A percentile compares a stretch with the other conserved stretches of the same genome.
phyloP scores from a whole-genome alignment of 345 rosid genomes.

The Corchorus olitorius region DNA sequence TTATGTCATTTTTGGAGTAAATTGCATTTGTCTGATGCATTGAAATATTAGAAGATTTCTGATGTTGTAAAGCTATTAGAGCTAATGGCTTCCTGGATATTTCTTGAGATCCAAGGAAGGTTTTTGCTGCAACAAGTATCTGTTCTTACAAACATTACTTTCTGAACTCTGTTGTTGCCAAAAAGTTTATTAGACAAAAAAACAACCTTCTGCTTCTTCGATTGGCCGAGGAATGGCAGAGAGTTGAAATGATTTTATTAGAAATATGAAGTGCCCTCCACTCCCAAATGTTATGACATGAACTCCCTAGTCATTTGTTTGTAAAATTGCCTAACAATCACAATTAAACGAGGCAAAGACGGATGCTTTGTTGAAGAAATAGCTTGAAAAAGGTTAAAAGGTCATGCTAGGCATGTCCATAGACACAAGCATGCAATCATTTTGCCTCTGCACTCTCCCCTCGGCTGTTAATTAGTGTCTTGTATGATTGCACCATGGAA shows the following conservation, averaged over 20 bases:
- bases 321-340: neutral
- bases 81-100: neutral
- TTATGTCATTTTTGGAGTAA: neutral
- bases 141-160: neutral
- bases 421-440: neutral
- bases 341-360: neutral
- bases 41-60: neutral
- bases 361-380: neutral
- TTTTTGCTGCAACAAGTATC: neutral
- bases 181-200: no score
- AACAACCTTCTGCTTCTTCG: neutral
- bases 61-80: neutral
- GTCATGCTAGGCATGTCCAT: neutral
- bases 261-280: neutral
- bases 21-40: neutral
- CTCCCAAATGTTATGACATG: neutral
- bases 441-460: slow-evolving; percentile 3
- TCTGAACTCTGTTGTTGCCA: no score
- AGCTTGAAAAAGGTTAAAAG: neutral
- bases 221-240: neutral
- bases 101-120: neutral
- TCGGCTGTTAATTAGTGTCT: neutral
- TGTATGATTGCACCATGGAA: neutral
- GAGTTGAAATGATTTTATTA: neutral
- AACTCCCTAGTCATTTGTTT: neutral